These are phyloP conservation scores for Penicillium sclerotigenum DNA, from an alignment of 2,329 filamentous ascomycete genomes.

Conservation along the genomic window DNA sequence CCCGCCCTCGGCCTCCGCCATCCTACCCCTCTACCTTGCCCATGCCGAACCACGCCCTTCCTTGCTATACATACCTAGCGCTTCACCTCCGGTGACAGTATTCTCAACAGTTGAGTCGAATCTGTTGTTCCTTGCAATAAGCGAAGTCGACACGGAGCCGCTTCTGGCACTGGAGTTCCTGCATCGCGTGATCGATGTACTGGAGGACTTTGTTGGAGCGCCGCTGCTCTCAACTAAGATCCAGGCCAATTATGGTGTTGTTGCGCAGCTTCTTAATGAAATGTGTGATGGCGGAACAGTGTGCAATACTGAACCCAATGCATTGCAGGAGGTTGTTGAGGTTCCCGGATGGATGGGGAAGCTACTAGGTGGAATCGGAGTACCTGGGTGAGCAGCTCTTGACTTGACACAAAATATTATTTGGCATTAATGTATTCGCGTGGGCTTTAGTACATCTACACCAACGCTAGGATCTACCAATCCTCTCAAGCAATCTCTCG, in stretches of 20 bases:
- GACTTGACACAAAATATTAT: not conserved
- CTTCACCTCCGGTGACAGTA: slow-evolving; percentile 79
- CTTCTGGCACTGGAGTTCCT: slow-evolving; percentile 90
- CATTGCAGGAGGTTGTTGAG: slow-evolving; percentile 84
- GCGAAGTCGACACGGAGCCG: slow-evolving; percentile 83
- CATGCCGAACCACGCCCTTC: slow-evolving; percentile 78
- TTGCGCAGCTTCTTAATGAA: slow-evolving; percentile 86
- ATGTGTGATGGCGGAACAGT: slow-evolving; percentile 95
- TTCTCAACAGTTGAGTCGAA: slow-evolving; percentile 87
- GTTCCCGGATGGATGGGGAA: slow-evolving; percentile 88
- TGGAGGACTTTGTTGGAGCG: slow-evolving; percentile 90
- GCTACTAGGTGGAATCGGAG: slow-evolving; percentile 77
- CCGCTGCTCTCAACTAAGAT: slow-evolving; percentile 83
- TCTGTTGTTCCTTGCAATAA: slow-evolving; percentile 78
- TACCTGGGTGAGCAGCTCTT: slow-evolving; percentile 62
- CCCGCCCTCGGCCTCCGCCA: slow-evolving; percentile 69
- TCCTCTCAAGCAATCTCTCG: slow-evolving; percentile 42
- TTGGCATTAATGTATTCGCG: not conserved
- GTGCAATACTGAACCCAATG: slow-evolving; percentile 88
- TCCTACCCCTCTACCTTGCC: slow-evolving; percentile 83
- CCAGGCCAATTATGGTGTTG: slow-evolving; percentile 86
- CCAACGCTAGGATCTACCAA: slow-evolving; percentile 41
- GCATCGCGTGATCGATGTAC: slow-evolving; percentile 83
- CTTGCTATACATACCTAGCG: slow-evolving; percentile 77
- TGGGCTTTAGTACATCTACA: slow-evolving; percentile 34